Evolutionary conservation across 2,329 filamentous ascomycete species (phyloP).

Genomic region (Diplodia seriata): DNA sequence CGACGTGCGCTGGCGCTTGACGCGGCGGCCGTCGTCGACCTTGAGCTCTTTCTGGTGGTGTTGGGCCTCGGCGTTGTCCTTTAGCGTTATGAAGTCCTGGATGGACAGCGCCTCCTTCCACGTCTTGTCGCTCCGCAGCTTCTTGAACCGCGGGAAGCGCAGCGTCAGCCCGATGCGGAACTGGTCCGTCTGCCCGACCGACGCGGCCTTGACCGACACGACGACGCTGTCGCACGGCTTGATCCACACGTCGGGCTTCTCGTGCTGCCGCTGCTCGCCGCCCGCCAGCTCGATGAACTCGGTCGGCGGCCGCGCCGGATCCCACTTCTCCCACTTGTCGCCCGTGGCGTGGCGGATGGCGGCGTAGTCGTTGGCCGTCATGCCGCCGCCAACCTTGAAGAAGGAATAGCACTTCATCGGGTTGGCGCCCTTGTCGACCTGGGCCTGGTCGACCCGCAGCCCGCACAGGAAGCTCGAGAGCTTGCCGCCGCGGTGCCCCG

Average conservation of each 20-base stretch:
- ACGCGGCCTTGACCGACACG: constrained; percentile 86
- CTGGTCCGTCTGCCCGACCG: constrained; percentile 74
- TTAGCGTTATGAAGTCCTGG: constrained; percentile 77
- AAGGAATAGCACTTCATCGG: constrained; percentile 89
- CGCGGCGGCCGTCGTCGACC: constrained; percentile 69
- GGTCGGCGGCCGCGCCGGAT: constrained; percentile 75
- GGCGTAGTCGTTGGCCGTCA: constrained; percentile 83
- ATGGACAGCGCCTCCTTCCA: constrained; percentile 83
- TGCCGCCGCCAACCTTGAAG: constrained; percentile 96
- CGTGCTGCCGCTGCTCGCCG: constrained; percentile 71
- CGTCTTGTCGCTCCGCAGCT: constrained; percentile 77
- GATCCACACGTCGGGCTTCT: constrained; percentile 92
- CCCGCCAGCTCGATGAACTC: constrained; percentile 83
- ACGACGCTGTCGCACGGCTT: constrained; percentile 87
- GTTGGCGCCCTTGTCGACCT: constrained; percentile 62
- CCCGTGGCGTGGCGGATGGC: constrained; percentile 83
- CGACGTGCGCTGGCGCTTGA: constrained; percentile 66
- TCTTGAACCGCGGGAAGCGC: constrained; percentile 89
- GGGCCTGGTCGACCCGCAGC: constrained; percentile 74
- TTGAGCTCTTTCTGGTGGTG: constrained; percentile 76
- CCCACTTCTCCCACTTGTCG: constrained; percentile 90
- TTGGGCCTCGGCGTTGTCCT: constrained; percentile 72
- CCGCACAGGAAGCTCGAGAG: constrained; percentile 92
- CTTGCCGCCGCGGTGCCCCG: constrained; percentile 80
- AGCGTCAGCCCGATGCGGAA: constrained; percentile 81